These are phyloP conservation scores for Massariosphaeria phaeospora DNA, from an alignment of 495 filamentous ascomycete species.

Conservation along the genomic window DNA sequence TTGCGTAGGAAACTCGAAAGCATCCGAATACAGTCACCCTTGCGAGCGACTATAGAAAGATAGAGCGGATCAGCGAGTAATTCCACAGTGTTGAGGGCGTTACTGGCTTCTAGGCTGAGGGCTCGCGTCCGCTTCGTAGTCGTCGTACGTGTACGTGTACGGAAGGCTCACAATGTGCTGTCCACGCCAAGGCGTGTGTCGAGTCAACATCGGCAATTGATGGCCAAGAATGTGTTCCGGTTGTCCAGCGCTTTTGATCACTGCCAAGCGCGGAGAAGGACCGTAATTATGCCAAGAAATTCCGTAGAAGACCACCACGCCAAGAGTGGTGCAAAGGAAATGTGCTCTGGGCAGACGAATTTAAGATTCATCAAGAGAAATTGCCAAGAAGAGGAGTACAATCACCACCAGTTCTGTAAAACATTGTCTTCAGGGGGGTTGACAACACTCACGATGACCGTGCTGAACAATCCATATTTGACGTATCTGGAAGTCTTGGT, in stretches of 20 bases:
- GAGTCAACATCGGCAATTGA: background rate
- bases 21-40: background rate
- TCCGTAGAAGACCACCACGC: background rate
- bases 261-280: slow-evolving; percentile 24
- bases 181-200: slow-evolving; percentile 8
- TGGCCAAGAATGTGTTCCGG: background rate
- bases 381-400: slow-evolving; percentile 2
- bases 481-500: slow-evolving; percentile 9
- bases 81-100: background rate
- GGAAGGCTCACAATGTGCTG: slow-evolving; percentile 14
- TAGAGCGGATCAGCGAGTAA: background rate
- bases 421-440: too few species aligned
- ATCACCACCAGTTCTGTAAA: background rate
- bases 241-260: background rate
- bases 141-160: background rate
- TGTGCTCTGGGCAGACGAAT: background rate
- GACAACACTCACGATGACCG: background rate
- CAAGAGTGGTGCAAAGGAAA: slow-evolving; percentile 20
- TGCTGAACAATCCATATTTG: slow-evolving; percentile 2
- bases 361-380: background rate
- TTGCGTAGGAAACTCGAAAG: background rate
- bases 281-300: slow-evolving; percentile 11
- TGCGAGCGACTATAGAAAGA: background rate
- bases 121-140: background rate
- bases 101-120: background rate